Percentiles rank a stretch among this genome's conserved stretches.
Conservation (phyloP, 345 rosid genomes). For the Aegle marmelos region DNA sequence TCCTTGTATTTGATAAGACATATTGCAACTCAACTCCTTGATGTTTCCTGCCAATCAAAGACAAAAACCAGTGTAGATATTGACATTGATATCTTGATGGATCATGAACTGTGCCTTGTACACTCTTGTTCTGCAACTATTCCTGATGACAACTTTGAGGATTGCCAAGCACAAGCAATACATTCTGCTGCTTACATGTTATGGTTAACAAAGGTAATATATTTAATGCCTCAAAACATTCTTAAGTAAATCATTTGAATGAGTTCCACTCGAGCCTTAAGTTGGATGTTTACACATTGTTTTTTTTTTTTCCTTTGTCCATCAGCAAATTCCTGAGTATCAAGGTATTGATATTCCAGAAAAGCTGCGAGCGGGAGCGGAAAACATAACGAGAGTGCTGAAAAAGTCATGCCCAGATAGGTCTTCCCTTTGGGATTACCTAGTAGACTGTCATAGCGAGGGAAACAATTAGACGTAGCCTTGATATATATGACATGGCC, state of each 20-base stretch:
- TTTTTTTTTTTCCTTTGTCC: conserved; percentile 16
- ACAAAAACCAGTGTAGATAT: conserved; percentile 20
- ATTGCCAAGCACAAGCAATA: conserved; percentile 62
- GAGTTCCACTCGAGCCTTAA: not conserved
- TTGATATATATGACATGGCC: not conserved
- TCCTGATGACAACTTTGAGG: conserved; percentile 57
- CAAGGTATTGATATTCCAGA: conserved; percentile 30
- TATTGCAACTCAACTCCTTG: conserved; percentile 23
- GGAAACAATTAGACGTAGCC: not conserved
- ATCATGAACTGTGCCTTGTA: conserved; percentile 53
- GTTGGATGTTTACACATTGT: not conserved
- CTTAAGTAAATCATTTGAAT: not conserved
- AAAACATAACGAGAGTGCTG: conserved; percentile 31
- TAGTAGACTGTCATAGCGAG: not conserved
- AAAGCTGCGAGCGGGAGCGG: conserved; percentile 40
- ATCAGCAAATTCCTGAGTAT: conserved; percentile 52
- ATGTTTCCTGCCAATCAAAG: conserved; percentile 13
- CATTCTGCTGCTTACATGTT: conserved; percentile 55
- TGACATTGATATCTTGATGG: conserved; percentile 37
- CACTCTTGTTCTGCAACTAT: conserved; percentile 42
- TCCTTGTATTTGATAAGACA: conserved; percentile 50
- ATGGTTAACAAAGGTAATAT: conserved; percentile 71
- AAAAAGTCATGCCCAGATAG: conserved; percentile 39
- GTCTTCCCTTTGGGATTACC: conserved; percentile 39
- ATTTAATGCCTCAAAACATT: not conserved